phyloP scores from a whole-genome alignment of 208 protist genomes.

The Porcisia hertigi region DNA sequence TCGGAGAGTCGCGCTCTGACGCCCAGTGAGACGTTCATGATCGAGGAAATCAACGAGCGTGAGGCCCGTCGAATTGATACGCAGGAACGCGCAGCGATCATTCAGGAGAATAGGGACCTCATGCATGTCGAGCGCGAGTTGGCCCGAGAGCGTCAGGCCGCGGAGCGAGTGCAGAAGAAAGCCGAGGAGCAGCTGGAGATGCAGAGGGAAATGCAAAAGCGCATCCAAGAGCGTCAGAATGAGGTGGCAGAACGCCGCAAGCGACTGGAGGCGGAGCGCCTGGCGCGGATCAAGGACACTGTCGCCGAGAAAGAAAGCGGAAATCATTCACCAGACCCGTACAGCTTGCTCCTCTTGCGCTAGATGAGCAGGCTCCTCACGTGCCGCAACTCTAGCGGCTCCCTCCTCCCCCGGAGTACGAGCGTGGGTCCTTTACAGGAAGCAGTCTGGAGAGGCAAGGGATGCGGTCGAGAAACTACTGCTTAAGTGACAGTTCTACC shows the following conservation, averaged over 20 bases:
- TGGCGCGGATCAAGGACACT: constrained; percentile 20
- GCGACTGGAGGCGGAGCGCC: constrained; percentile 33
- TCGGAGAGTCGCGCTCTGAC: constrained; percentile 42
- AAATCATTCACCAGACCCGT: constrained; percentile 23
- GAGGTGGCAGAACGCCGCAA: constrained; percentile 30
- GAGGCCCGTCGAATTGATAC: constrained; percentile 45
- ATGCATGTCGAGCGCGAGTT: constrained; percentile 41
- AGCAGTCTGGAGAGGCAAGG: not conserved
- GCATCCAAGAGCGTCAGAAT: constrained; percentile 30
- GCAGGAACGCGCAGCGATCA: constrained; percentile 34
- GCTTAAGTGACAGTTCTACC: too few relatives aligned
- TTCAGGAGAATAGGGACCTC: constrained; percentile 42
- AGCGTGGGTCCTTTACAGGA: not conserved
- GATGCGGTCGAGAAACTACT: not conserved
- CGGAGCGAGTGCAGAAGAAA: constrained; percentile 31
- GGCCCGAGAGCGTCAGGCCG: constrained; percentile 22
- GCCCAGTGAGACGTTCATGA: constrained; percentile 36
- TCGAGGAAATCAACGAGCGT: constrained; percentile 64
- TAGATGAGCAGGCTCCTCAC: constrained; percentile 13
- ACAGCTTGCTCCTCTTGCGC: constrained; percentile 24
- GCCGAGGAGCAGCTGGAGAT: constrained; percentile 27
- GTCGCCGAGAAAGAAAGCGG: constrained; percentile 34
- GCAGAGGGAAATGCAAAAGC: constrained; percentile 31
- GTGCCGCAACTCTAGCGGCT: constrained; percentile 3
- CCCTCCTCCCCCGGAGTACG: not conserved